Evolutionary conservation across 306 rosid species (phyloP), one percentile per base, ranked within the genome.

Genomic region (Glycine latifolia): DNA sequence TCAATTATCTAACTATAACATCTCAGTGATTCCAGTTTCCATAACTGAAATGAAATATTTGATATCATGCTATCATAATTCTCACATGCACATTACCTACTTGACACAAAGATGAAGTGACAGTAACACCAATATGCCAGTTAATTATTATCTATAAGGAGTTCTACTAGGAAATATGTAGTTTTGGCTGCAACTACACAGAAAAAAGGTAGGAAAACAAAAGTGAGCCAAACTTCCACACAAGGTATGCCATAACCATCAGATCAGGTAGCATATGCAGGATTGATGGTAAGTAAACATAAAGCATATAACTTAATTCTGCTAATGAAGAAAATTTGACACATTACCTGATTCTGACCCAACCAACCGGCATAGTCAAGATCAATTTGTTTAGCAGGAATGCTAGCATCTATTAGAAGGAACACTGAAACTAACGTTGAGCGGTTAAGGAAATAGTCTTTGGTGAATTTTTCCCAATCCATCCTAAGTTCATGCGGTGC

Each of bases 371-470:
- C 98, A 87, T 94, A 96, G 65, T 96, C 97, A 5, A 96, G 97
- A 88, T 94, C 99, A 61, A 89, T 90, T 62, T 75, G 84, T 84
- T 90, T 96, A 63, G 97, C 98, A 55, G 99, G 98, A 73, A 96
- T 94, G 91, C 99, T 96, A 53, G 92, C 99, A 85, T 96, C 99
- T 41, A 96, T 87, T n/a, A 96, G 97, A 80, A 96, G 98, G 85
- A 96, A 96, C 47, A 96, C 97, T 0, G 99, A 94, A 83, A 96
- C 99, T 79, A 96, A 84, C 0, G 92, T 87, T 50, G 98, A 86
- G 66, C 98, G 89, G 56, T 88, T 92, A 71, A 94, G 88, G 83
- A 96, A 96, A 90, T 92, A 96, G 86, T 96, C 95, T 84, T 91
- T 94, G 3, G 98, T 94, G 86, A 96, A 96, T 75, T 96, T 87